phyloP scores from a whole-genome alignment of 768 basidiomycete species.

The Pleurotus eryngii region DNA sequence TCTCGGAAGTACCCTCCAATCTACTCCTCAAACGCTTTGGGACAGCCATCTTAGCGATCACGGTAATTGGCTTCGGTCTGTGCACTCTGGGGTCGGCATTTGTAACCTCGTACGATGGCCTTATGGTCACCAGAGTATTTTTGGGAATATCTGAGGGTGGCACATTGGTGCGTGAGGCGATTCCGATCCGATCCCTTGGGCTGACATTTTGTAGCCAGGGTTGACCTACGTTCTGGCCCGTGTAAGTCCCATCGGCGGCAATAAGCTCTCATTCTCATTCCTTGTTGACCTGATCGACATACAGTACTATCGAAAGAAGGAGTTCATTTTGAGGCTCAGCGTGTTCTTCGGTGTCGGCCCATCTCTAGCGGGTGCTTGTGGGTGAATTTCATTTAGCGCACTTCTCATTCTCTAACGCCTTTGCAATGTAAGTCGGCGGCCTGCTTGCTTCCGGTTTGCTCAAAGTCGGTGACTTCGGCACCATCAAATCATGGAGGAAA shows the following conservation, averaged over 20 bases:
- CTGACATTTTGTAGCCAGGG: conserved; percentile 26
- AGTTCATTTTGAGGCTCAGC: conserved; percentile 32
- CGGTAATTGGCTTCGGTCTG: conserved; percentile 35
- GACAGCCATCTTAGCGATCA: conserved; percentile 32
- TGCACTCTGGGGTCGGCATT: conserved; percentile 38
- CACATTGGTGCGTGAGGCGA: conserved; percentile 28
- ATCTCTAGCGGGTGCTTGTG: conserved; percentile 32
- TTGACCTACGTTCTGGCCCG: conserved; percentile 35
- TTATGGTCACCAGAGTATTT: conserved; percentile 36
- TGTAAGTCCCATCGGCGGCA: conserved; percentile 20
- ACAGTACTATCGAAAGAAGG: conserved; percentile 33
- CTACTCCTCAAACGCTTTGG: conserved; percentile 39
- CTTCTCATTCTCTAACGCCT: not conserved
- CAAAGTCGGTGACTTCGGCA: conserved; percentile 28
- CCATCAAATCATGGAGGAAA: conserved; percentile 32
- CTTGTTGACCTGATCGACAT: not conserved
- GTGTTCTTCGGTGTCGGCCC: conserved; percentile 33
- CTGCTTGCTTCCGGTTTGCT: conserved; percentile 35
- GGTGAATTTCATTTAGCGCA: conserved; percentile 8
- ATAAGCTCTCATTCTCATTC: not conserved
- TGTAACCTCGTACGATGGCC: conserved; percentile 27
- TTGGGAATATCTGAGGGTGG: conserved; percentile 41
- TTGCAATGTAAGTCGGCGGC: conserved; percentile 20
- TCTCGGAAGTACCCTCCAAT: conserved; percentile 39
- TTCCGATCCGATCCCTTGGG: not conserved